These are phyloP conservation scores for Calocybe gangraenosa DNA, from an alignment of 768 basidiomycete species.

Conservation along the genomic window DNA sequence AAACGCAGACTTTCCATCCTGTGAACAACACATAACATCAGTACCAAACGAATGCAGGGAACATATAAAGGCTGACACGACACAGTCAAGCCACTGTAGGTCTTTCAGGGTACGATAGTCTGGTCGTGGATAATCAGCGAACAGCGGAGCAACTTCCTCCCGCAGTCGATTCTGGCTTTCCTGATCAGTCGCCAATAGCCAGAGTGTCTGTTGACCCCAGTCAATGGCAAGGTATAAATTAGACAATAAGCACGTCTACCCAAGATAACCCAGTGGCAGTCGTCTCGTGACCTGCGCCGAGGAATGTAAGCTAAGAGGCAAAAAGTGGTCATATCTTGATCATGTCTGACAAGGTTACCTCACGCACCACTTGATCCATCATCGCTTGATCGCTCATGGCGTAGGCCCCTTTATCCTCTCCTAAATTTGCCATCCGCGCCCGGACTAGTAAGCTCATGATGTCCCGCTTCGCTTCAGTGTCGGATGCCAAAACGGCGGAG, in stretches of 20 bases:
- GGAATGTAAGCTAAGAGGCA: conserved; percentile 36
- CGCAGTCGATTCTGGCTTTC: conserved; percentile 47
- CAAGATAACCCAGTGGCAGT: conserved; percentile 46
- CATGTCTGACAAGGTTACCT: neutral
- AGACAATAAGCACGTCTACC: conserved; percentile 27
- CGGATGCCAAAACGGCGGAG: conserved; percentile 25
- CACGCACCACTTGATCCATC: conserved; percentile 49
- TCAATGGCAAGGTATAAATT: neutral
- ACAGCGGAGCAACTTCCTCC: conserved; percentile 43
- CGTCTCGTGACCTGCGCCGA: conserved; percentile 44
- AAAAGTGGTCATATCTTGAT: neutral
- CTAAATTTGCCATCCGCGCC: conserved; percentile 33
- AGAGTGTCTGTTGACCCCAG: conserved; percentile 34
- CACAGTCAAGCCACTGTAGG: conserved; percentile 35
- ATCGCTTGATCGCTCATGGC: conserved; percentile 42
- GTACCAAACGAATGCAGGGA: neutral
- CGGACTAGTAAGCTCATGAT: conserved; percentile 48
- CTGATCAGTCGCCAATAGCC: conserved; percentile 49
- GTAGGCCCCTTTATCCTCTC: conserved; percentile 29
- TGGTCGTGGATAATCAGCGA: conserved; percentile 28
- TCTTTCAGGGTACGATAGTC: conserved; percentile 38
- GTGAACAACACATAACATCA: neutral
- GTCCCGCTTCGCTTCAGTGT: conserved; percentile 40
- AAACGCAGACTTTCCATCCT: conserved; percentile 45
- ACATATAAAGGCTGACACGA: conserved; percentile 26